These are phyloP conservation scores for Poteriospumella lacustris DNA, from an alignment of 108 stramenopile species.

Conservation along the genomic window DNA sequence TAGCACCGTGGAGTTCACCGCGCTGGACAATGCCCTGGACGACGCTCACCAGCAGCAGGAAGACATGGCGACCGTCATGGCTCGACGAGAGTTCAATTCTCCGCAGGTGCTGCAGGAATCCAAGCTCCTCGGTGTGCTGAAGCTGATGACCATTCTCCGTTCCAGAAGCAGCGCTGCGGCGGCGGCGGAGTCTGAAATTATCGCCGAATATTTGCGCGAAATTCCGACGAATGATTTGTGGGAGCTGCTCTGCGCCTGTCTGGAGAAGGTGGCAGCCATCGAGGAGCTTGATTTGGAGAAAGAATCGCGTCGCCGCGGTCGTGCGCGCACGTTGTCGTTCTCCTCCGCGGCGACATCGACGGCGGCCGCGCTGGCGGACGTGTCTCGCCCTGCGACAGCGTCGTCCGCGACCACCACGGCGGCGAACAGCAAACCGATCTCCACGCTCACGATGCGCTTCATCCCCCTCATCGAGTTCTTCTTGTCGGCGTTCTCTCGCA, in stretches of 20 bases:
- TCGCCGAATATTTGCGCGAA: neutral
- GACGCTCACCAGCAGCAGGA: neutral
- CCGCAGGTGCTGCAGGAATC: neutral
- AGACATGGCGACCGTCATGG: neutral
- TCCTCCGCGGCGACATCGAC: no score
- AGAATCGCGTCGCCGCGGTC: no score
- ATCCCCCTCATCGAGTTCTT: no score
- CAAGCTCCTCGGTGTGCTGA: neutral
- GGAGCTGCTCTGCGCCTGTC: neutral
- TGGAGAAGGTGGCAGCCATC: neutral
- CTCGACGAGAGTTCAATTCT: neutral
- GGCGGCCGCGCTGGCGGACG: no score
- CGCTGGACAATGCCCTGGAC: neutral
- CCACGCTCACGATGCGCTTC: no score
- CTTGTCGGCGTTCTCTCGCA: no score
- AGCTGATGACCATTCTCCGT: slow-evolving; percentile 4
- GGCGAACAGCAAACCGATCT: no score
- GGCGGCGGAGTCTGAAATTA: neutral
- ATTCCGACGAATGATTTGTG: neutral
- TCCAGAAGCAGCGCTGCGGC: neutral
- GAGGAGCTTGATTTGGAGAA: no score
- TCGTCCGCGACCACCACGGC: no score
- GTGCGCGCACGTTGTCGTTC: no score
- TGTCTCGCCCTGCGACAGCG: no score
- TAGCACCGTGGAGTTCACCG: neutral